Percentiles rank a stretch among this genome's conserved stretches.
Evolutionary conservation across 2,329 filamentous ascomycete species (phyloP).

Genomic region (Talaromyces funiculosus): DNA sequence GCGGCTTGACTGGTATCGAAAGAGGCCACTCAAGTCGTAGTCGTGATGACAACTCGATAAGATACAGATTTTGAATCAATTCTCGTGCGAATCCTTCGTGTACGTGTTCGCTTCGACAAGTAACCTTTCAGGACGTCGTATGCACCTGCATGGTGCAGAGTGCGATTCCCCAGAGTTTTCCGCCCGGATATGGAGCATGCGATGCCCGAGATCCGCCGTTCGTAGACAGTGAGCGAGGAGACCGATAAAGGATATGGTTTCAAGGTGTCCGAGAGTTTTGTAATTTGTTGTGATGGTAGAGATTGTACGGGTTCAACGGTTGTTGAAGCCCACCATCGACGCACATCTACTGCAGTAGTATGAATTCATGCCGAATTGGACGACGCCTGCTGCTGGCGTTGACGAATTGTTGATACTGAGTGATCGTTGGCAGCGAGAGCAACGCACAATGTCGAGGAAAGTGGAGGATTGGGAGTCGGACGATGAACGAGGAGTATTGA

Average conservation of each 20-base stretch:
- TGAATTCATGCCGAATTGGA: conserved; percentile 46
- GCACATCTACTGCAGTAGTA: conserved; percentile 46
- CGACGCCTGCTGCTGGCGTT: conserved; percentile 27
- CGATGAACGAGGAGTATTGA: conserved; percentile 20
- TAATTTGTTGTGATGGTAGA: neutral
- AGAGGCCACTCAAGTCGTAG: neutral
- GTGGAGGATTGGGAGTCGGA: conserved; percentile 21
- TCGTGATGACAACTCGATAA: neutral
- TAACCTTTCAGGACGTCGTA: neutral
- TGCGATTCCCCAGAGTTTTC: neutral
- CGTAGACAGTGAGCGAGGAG: neutral
- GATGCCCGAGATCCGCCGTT: neutral
- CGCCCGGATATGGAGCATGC: neutral
- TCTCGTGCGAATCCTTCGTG: neutral
- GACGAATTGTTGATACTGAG: conserved; percentile 34
- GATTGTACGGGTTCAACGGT: conserved; percentile 26
- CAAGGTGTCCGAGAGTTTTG: neutral
- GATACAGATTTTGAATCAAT: neutral
- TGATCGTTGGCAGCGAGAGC: conserved; percentile 44
- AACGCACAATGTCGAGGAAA: conserved; percentile 39
- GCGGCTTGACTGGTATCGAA: neutral
- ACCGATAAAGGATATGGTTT: neutral
- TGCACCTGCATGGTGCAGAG: neutral
- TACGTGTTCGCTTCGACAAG: neutral
- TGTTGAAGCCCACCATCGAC: conserved; percentile 40